Evolutionary conservation across 2,329 filamentous ascomycete species (phyloP), one percentile per base, ranked within the genome.

Genomic region (Epichloe bromicola): DNA sequence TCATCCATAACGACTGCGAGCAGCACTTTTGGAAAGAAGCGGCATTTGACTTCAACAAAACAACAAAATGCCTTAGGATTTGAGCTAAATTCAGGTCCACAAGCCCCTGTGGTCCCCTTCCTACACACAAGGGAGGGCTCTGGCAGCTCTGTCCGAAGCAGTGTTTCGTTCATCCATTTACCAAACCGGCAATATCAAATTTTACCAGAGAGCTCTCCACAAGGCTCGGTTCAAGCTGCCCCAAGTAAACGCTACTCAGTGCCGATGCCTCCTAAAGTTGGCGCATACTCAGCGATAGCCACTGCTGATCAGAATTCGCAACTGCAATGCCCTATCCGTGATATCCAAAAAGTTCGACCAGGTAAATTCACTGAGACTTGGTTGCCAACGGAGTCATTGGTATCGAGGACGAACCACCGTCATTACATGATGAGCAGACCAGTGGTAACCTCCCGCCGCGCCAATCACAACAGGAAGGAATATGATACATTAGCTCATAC

Each of bases 121-220:
- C 79, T 86, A 67, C 83, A 93, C 62, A 94, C 86, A 0, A 80
- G 89, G 36, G 74, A 72, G 15, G 71, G 77, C 45, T 87, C 82
- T 2, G 74, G 77, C 36, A 46, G 44, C 34, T 80, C 78, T 4
- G 66, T 74, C 46, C 69, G 69, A 23, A 76, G 74, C 39, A 71
- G 72, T 47, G 73, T 79, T 56, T 80, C 80, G 0, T 74, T 73
- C 38, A 54, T 69, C 51, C 71, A 82, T 57, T 69, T 80, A 12
- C 75, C 79, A 10, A 73, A 72, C 55, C 70, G 76, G 44, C 74
- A 80, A 56, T 76, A 80, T 56, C 76, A 81, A 59, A 65, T 75
- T 54, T 56, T 65, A 1, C 68, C 70, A 0, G 60, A 61, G 37
- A 71, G 69, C 53, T 70, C 72, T 23, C 67, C 72, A 1, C 67